These are phyloP conservation scores for Paramecium primaurelia DNA, from an alignment of 73 alveolate species.

Conservation along the genomic window DNA sequence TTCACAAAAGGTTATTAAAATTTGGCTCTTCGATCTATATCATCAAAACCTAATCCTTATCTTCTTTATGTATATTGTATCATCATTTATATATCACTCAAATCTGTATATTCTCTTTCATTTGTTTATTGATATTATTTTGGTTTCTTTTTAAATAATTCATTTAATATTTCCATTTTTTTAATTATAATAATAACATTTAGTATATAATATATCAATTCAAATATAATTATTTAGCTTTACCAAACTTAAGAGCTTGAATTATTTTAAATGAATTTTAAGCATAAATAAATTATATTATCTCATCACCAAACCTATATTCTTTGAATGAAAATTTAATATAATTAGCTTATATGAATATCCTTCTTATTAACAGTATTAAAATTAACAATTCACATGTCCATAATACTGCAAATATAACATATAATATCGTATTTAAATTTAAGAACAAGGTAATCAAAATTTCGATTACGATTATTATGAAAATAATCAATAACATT, in stretches of 20 bases:
- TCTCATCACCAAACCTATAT: slow-evolving; percentile 18
- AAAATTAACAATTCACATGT: not conserved
- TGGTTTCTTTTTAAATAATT: not conserved
- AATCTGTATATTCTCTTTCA: slow-evolving; percentile 32
- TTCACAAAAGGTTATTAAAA: not conserved
- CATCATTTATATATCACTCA: slow-evolving; percentile 34
- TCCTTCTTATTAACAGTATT: not conserved
- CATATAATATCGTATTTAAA: not conserved
- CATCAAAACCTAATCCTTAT: slow-evolving; percentile 33
- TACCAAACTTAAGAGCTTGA: not conserved
- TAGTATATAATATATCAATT: not conserved
- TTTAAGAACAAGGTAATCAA: not conserved
- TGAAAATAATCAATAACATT: not conserved
- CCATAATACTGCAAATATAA: not conserved
- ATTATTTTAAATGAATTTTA: not conserved
- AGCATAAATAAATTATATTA: slow-evolving; percentile 4
- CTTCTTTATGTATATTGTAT: not conserved
- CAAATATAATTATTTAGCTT: not conserved
- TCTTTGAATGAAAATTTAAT: not conserved
- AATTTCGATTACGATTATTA: not conserved
- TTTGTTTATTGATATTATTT: not conserved
- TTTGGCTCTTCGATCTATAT: not conserved
- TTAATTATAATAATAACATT: not conserved
- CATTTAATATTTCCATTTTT: not conserved
- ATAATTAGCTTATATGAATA: not conserved